Base-by-base conservation (phyloP, 2,329 filamentous ascomycete species). In the Trichoderma atroviride region DNA sequence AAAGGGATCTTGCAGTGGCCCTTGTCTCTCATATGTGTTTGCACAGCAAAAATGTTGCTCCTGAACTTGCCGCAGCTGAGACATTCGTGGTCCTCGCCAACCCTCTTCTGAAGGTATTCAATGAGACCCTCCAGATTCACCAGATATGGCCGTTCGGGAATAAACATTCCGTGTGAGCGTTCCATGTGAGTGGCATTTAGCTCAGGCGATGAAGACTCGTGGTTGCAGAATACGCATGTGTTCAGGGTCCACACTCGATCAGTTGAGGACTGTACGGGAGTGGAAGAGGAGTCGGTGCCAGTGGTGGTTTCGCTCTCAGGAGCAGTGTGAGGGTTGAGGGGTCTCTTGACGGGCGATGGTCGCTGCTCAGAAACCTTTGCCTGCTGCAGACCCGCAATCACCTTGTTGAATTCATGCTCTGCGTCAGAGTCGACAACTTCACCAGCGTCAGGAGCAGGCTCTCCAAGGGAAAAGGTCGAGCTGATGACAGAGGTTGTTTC, bases 1-100 rank as follows among this genome's bases (percentile, higher is more conserved):
- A 95, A 99, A 0, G 93, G 94, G 74, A 99, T 96, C 87, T 94
- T 97, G 86, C 95, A 98, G 81, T 99, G 96, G 0, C 93, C 92
- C 78, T 94, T 95, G 79, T 99, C 96, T 56, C 93, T 90, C 96
- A 99, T 99, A 79, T 99, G 96, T 0, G 94, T 97, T 78, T 97
- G 94, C 31, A 94, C 89, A 22, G 92, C 95, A 69, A 90, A 89
- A 0, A 91, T 85, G 14, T 90, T 94, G 72, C 90, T 88, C 77
- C 96, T 92, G 55, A 91, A 80, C 79, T 96, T 96, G 77, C 92
- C 91, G 78, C 96, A 99, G 77, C 90, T 94, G 58, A 99, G 80
- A 79, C 96, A 99, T 79, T 97, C 91, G 77, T 93, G 89, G 71
- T 91, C 88, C 70, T 93, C 88, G 71, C 90, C 87, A 52, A 99